Base-by-base conservation (phyloP, 495 filamentous ascomycete genomes). In the Clohesyomyces aquaticus region DNA sequence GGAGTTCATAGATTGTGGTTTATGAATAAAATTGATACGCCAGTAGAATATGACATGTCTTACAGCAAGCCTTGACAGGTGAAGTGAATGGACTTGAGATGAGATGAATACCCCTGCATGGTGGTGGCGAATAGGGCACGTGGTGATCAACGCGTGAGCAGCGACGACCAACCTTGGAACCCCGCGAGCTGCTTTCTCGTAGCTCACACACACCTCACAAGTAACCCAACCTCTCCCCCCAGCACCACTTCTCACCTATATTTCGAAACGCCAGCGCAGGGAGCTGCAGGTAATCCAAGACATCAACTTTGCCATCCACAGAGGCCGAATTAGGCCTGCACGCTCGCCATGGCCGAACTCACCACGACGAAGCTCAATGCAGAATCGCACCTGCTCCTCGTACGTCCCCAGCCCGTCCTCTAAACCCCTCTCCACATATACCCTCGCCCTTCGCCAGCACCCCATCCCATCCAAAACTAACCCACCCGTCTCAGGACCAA, bases 361-460 rank as follows among this genome's bases (percentile, higher is more conserved):
- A 71, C 83, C 18, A 84, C 82, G 14, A 88, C 80, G 41, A 88
- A 89, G 77, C 82, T 92, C 58, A 88, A 91, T 72, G 79, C 87
- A 10, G 88, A 91, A 74, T 83, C 80, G 63, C 88, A 91, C 66
- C 78, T 90, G 50, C 82, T 91, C 55, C 77, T 91, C 68, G 87
- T 90, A 83, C 57, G 70, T 45, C 32, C 3, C 14, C 32, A 32
- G 14, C 52, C 46, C 53, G 55, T 51, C 52, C 46, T n/a, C n/a
- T n/a, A n/a, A n/a, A 29, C 61, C 26, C 55, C 55, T 47, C 25
- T 26, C 16, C 16, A 11, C 59, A 27, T 32, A 42, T 59, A 51
- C 29, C 57, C 19, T 38, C 32, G 14, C 32, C 32, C 32, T 38
- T 38, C 32, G 6, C 32, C 32, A 6, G 6, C 32, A 6, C 32